Conservation (phyloP, 1,284 basidiomycete genomes). For the Waitea zeae region DNA sequence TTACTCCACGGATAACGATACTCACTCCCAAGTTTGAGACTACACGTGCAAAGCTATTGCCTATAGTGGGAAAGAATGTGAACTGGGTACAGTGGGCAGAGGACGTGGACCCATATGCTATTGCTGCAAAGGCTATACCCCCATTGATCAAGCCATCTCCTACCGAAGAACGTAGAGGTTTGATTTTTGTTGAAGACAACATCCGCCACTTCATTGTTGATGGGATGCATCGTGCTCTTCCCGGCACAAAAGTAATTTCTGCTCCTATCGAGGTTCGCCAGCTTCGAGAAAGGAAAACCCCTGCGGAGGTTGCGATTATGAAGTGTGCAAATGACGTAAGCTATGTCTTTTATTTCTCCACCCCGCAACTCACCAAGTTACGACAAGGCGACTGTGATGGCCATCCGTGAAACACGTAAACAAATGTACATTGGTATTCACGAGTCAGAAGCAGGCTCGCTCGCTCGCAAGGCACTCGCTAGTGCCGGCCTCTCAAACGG, state of each 20-base stretch:
- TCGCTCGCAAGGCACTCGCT: conserved; percentile 38
- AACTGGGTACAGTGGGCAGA: conserved; percentile 61
- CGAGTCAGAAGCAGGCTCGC: conserved; percentile 45
- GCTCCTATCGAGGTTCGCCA: conserved; percentile 37
- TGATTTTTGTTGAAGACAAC: conserved; percentile 45
- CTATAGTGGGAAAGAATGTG: conserved; percentile 28
- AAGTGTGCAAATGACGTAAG: conserved; percentile 67
- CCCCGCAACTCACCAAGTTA: conserved; percentile 1
- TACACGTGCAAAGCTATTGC: conserved; percentile 43
- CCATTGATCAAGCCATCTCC: no score
- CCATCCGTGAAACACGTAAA: conserved; percentile 49
- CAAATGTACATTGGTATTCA: conserved; percentile 55
- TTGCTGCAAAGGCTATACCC: conserved; percentile 28
- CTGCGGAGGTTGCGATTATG: conserved; percentile 52
- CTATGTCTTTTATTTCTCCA: conserved; percentile 1
- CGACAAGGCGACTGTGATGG: conserved; percentile 51
- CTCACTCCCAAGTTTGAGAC: conserved; percentile 69
- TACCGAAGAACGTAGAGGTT: conserved; percentile 16
- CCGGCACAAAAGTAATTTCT: conserved; percentile 19
- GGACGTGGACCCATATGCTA: conserved; percentile 47
- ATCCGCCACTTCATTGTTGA: conserved; percentile 45
- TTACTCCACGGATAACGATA: conserved; percentile 31
- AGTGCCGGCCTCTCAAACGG: conserved; percentile 38
- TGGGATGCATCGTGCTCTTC: conserved; percentile 31
- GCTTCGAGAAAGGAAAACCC: conserved; percentile 60